Evolutionary conservation across 306 rosid genomes (phyloP).

Genomic region (Biancaea sappan): DNA sequence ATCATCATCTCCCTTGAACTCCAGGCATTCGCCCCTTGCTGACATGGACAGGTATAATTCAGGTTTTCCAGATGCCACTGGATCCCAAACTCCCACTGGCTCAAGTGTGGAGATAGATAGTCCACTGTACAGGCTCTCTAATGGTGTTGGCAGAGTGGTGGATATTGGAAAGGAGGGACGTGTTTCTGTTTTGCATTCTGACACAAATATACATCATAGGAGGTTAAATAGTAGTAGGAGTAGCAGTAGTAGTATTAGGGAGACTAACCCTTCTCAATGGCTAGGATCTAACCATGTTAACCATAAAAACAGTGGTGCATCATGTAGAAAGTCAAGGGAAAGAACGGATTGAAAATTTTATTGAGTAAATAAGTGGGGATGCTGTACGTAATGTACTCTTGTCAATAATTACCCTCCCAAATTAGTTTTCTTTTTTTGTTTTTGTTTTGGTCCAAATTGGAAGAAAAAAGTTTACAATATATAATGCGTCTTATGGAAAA

Average conservation of each 20-base stretch:
- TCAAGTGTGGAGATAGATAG: conserved; percentile 19
- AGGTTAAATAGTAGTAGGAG: conserved; percentile 55
- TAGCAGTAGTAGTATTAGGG: conserved; percentile 43
- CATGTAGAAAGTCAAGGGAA: conserved; percentile 54
- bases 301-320: conserved; percentile 48
- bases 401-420: background rate
- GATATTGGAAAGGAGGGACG: conserved; percentile 39
- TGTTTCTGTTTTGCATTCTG: conserved; percentile 54
- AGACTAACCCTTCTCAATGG: conserved; percentile 56
- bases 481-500: too few species aligned
- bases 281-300: conserved; percentile 53
- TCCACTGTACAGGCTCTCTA: conserved; percentile 20
- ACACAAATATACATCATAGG: conserved; percentile 53
- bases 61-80: conserved; percentile 39
- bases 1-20: conserved; percentile 58
- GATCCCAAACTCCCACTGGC: conserved; percentile 31
- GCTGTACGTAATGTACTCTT: conserved; percentile 33
- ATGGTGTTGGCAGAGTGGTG: conserved; percentile 28
- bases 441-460: background rate
- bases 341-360: conserved; percentile 48
- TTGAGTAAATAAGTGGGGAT: conserved; percentile 42
- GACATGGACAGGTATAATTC: conserved; percentile 57
- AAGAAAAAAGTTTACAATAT: background rate
- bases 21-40: conserved; percentile 58
- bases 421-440: too few species aligned